A percentile compares a stretch with the other conserved stretches of the same genome.
Evolutionary conservation across 495 filamentous ascomycete genomes (phyloP).

Genomic region (Parathielavia appendiculata): DNA sequence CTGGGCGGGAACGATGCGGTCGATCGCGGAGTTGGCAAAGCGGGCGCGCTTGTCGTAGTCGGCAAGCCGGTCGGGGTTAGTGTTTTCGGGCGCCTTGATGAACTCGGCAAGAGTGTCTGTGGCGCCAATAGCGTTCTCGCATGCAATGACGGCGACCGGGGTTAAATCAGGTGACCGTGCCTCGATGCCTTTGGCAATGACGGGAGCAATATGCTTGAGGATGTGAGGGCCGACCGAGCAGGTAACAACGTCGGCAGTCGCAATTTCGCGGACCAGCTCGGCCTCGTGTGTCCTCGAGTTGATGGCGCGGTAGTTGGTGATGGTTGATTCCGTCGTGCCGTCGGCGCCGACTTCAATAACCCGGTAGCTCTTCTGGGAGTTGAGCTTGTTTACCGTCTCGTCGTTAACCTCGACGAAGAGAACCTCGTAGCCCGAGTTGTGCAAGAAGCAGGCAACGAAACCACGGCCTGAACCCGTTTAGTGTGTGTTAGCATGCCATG

Average conservation of each 20-base stretch:
- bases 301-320: conserved; percentile 92
- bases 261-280: conserved; percentile 78
- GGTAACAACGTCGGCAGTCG: conserved; percentile 82
- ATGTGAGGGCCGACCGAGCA: conserved; percentile 95
- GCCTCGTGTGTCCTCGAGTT: conserved; percentile 79
- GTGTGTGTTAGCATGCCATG: conserved; percentile 7
- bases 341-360: conserved; percentile 90
- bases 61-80: conserved; percentile 52
- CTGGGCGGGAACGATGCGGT: conserved; percentile 92
- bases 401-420: conserved; percentile 93
- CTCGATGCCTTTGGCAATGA: conserved; percentile 87
- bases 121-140: conserved; percentile 92
- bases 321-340: conserved; percentile 72
- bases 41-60: conserved; percentile 61
- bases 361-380: conserved; percentile 69
- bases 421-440: conserved; percentile 84
- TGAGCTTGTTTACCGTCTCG: conserved; percentile 66
- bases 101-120: conserved; percentile 76
- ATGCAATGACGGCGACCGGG: conserved; percentile 88
- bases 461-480: conserved; percentile 41
- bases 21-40: conserved; percentile 95
- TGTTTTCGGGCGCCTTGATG: conserved; percentile 70
- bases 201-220: conserved; percentile 90
- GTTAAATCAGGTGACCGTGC: conserved; percentile 58
- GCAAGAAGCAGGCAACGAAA: conserved; percentile 63